phyloP scores from a whole-genome alignment of 176 grass and related monocot genomes.

The Panicum miliaceum region DNA sequence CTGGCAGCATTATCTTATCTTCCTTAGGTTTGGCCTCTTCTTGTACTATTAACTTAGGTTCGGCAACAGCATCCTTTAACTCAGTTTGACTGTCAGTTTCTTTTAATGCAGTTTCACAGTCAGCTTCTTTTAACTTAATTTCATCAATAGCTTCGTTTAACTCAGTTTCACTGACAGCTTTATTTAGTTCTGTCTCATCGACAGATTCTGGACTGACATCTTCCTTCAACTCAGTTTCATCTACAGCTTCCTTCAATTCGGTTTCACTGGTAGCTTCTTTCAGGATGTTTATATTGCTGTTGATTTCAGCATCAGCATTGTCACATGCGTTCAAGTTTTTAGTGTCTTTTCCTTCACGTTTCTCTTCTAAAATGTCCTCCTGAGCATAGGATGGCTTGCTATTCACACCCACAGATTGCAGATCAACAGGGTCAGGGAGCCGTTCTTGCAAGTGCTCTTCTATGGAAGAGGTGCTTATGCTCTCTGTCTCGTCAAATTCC shows the following conservation, averaged over 20 bases:
- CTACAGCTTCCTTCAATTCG: neutral
- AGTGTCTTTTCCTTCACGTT: neutral
- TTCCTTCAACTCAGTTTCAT: conserved; percentile 15
- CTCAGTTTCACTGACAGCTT: neutral
- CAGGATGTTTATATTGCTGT: neutral
- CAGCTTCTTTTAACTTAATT: conserved; percentile 11
- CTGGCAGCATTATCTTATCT: conserved; percentile 24
- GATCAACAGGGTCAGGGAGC: conserved; percentile 52
- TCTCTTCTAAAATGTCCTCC: conserved; percentile 1
- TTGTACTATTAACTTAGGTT: conserved; percentile 1
- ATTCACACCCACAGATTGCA: conserved; percentile 9
- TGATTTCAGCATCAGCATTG: neutral
- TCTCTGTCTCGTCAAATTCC: conserved; percentile 46
- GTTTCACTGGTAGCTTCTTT: neutral
- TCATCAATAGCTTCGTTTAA: neutral
- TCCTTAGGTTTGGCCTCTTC: conserved; percentile 32
- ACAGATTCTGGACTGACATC: neutral
- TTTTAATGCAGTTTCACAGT: neutral
- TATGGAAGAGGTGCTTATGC: conserved; percentile 52
- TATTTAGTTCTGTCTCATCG: neutral
- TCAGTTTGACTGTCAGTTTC: neutral
- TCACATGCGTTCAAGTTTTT: neutral
- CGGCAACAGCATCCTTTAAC: neutral
- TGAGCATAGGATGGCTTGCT: neutral
- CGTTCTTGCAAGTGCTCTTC: conserved; percentile 55